Conservation (phyloP, 2,329 filamentous ascomycete genomes). For the Paecilomyces fulvus region DNA sequence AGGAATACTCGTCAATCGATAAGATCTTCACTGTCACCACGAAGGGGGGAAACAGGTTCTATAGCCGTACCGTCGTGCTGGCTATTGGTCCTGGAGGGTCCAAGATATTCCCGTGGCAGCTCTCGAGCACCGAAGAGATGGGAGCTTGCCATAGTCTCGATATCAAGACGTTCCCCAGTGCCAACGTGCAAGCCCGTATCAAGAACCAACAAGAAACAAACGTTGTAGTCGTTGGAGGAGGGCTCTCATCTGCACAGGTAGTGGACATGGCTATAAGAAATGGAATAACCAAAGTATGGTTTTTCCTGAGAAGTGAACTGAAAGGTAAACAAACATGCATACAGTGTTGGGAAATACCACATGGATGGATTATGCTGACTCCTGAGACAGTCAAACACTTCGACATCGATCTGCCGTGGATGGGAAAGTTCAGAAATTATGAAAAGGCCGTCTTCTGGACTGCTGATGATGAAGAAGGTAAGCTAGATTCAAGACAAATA, state of each 20-base stretch:
- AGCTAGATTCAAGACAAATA: too few relatives aligned
- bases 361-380: constrained; percentile 5
- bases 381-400: constrained; percentile 57
- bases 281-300: constrained; percentile 60
- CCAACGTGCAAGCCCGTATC: constrained; percentile 46
- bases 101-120: constrained; percentile 41
- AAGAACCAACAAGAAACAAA: constrained; percentile 45
- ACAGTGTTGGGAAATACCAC: background rate
- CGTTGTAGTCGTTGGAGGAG: constrained; percentile 64
- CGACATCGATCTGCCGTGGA: constrained; percentile 68
- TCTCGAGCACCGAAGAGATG: constrained; percentile 31
- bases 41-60: constrained; percentile 42
- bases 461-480: constrained; percentile 55
- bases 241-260: constrained; percentile 67
- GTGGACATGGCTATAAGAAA: constrained; percentile 56
- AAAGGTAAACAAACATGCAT: constrained; percentile 31
- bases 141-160: constrained; percentile 58
- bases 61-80: constrained; percentile 57
- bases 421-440: constrained; percentile 72
- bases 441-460: constrained; percentile 71
- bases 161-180: constrained; percentile 50
- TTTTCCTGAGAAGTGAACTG: constrained; percentile 54
- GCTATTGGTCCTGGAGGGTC: constrained; percentile 61
- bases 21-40: constrained; percentile 60
- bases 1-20: constrained; percentile 34